A percentile compares a stretch with the other conserved stretches of the same genome.
phyloP scores from a whole-genome alignment of 768 basidiomycete species.

The Amanita exitialis region DNA sequence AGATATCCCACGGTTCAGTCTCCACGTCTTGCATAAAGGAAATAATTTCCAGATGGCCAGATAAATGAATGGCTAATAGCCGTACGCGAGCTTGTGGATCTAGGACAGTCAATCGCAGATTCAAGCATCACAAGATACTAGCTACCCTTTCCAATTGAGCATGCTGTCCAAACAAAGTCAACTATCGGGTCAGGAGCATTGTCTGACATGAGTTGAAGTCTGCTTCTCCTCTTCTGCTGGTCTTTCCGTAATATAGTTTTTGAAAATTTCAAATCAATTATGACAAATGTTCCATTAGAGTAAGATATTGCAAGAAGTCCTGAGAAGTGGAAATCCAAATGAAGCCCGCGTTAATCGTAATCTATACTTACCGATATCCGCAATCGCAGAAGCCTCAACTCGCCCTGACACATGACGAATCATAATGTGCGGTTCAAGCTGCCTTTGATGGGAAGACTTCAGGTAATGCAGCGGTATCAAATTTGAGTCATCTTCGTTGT shows the following conservation, averaged over 20 bases:
- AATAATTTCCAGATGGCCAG: slow-evolving; percentile 52
- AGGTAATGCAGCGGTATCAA: slow-evolving; percentile 46
- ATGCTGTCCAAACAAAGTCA: slow-evolving; percentile 60
- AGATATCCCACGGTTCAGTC: slow-evolving; percentile 25
- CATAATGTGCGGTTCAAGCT: slow-evolving; percentile 54
- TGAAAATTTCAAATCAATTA: slow-evolving; percentile 72
- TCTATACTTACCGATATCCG: slow-evolving; percentile 54
- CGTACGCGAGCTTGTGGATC: slow-evolving; percentile 41
- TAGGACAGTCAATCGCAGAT: slow-evolving; percentile 12
- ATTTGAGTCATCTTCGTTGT: slow-evolving; percentile 31
- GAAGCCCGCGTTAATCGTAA: neutral
- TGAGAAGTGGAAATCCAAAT: neutral
- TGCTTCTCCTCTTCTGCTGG: slow-evolving; percentile 29
- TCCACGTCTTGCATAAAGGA: slow-evolving; percentile 30
- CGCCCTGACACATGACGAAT: slow-evolving; percentile 34
- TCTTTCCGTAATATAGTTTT: slow-evolving; percentile 46
- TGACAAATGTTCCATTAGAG: slow-evolving; percentile 41
- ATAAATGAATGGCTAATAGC: slow-evolving; percentile 48
- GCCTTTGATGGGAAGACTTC: slow-evolving; percentile 23
- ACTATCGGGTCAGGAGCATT: slow-evolving; percentile 32
- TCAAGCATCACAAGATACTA: neutral
- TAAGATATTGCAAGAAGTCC: slow-evolving; percentile 81
- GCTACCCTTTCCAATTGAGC: slow-evolving; percentile 42
- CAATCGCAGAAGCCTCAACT: slow-evolving; percentile 48
- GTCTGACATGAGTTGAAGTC: slow-evolving; percentile 21